Evolutionary conservation across 768 basidiomycete species (phyloP), one percentile per base, ranked within the genome.

Genomic region (Xerocomellus intermedius): DNA sequence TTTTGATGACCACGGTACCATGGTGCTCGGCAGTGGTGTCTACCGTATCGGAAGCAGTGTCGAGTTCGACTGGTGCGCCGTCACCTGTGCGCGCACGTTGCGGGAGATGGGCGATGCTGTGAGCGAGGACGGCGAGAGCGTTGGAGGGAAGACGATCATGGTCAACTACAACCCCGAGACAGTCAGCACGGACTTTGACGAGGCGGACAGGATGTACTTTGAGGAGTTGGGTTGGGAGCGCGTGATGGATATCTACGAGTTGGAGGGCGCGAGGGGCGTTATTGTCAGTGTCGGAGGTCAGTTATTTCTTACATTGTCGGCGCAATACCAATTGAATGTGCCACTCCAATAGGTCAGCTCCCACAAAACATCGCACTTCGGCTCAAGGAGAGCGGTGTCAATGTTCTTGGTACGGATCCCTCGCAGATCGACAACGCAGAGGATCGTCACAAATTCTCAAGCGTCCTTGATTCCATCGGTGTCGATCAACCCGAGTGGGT

Each of bases 11-110:
- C 84, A 97, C 61, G 97, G 97, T 41, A 98, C 94, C n/a, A 97
- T 98, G 92, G 96, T 99, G 22, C 86, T 98, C 22, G 97, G 97
- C 24, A 92, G 89, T 56, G 97, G 97, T 64, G 97, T 99, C 21
- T 98, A 99, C 75, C 88, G 97, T 56, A 98, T 99, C 63, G 97
- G 97, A 43, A 93, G 90, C 72, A 94, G 91, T 60, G 97, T 99
- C 68, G 97, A 99, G 78, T 99, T 99, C 70, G 97, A 99, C 72
- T 99, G 97, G 97, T 99, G 97, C 71, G 96, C 97, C n/a, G 97
- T 99, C 38, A 98, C 96, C 2, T 98, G 95, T 70, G 94, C 94
- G 14, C 81, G 97, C 56, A 89, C 89, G 69, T 83, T 99, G 51
- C 82, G 94, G 65, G 84, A 89, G 60, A 91, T 94, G 83, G 94